Base-by-base conservation (phyloP, 2,329 filamentous ascomycete species). In the Cordyceps javanica region DNA sequence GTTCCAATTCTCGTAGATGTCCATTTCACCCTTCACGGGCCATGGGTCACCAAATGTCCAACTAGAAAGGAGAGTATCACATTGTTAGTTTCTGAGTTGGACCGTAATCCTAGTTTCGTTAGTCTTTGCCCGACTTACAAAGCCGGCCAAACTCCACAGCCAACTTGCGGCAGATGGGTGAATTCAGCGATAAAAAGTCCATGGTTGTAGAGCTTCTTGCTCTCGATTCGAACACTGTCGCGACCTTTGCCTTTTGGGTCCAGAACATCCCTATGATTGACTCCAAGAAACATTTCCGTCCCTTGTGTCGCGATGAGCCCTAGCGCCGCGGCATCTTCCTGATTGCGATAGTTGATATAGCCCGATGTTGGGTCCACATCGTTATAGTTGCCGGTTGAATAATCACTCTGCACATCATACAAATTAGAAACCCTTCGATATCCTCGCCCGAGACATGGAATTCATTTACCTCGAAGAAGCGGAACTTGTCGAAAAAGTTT, bases 81-180 rank as follows among this genome's bases (percentile, higher is more conserved):
- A 14, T n/a, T 7, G 34, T 51, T 8, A 51, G 48, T 19, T 14
- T 28, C 9, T 5, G 9, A n/a, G 11, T n/a, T 2, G 21, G 32
- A n/a, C 7, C 2, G 21, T 2, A 16, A 32, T 10, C 2, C 10
- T 7, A 28, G 2, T 19, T n/a, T 8, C 5, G 16, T 16, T 3
- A 13, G n/a, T n/a, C n/a, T 8, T 19, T 8, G 14, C 23, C 10
- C 6, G 16, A 64, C 71, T 68, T 72, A 82, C 76, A 85, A 76
- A 72, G 87, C 85, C 6, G 87, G 87, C 87, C 87, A 90, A 7
- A 80, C 77, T 41, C 88, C 87, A 63, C 87, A 90, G 45, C 76
- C 73, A 4, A 79, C 76, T 49, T 73, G 76, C n/a, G 88, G 87
- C 73, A 90, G 83, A 63, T 90, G 85, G 4, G 73, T 75, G 58